phyloP scores from a whole-genome alignment of 2,329 filamentous ascomycete species.

The Diaporthe sp. region DNA sequence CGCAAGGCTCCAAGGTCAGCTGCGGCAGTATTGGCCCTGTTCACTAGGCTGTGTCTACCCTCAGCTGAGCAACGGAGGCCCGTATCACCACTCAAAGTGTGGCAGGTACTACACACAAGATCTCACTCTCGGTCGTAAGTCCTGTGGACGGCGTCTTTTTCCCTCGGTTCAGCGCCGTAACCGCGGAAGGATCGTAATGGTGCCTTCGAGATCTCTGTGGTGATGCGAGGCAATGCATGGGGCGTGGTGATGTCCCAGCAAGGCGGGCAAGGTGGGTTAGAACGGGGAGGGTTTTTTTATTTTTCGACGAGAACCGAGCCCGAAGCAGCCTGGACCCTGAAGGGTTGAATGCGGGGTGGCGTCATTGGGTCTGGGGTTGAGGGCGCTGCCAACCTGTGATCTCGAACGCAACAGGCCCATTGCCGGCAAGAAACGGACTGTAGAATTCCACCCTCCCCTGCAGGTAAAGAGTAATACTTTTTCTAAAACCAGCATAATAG shows the following conservation, averaged over 20 bases:
- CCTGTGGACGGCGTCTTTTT: background rate
- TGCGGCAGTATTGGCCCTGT: conserved; percentile 20
- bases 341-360: conserved; percentile 36
- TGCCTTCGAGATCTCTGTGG: background rate
- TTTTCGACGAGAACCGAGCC: background rate
- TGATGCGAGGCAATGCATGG: background rate
- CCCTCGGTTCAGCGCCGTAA: conserved; percentile 16
- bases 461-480: no score
- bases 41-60: background rate
- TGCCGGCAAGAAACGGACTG: conserved; percentile 9
- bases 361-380: conserved; percentile 35
- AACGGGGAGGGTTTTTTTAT: background rate
- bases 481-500: no score
- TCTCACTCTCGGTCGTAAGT: background rate
- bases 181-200: conserved; percentile 16
- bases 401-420: conserved; percentile 30
- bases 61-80: conserved; percentile 19
- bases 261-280: conserved; percentile 10
- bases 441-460: no score
- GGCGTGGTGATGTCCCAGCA: conserved; percentile 23
- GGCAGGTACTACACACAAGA: conserved; percentile 9
- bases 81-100: background rate
- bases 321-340: conserved; percentile 32
- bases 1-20: conserved; percentile 28
- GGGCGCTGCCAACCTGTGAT: conserved; percentile 8